phyloP scores from a whole-genome alignment of 73 alveolate genomes.

The Blepharisma japonicum region DNA sequence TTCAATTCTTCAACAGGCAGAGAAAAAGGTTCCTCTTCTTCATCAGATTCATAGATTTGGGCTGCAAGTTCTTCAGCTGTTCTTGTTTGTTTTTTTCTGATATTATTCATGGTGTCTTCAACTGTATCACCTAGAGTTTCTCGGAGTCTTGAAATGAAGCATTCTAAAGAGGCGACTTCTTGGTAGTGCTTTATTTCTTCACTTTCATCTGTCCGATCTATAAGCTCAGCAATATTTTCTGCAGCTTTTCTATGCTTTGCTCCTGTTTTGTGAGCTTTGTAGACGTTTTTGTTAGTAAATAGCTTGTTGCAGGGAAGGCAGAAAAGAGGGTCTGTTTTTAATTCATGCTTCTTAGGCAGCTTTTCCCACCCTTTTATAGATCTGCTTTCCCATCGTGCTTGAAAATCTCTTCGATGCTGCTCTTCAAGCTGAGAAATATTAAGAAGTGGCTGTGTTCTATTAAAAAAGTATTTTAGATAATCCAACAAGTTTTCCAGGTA shows the following conservation, averaged over 20 bases:
- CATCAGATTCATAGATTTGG: constrained; percentile 64
- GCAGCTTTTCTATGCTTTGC: constrained; percentile 81
- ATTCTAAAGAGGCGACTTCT: constrained; percentile 75
- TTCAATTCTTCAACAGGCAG: constrained; percentile 29
- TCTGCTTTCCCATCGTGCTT: constrained; percentile 63
- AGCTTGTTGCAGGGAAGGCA: constrained; percentile 81
- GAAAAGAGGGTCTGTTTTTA: constrained; percentile 39
- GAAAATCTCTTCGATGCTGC: constrained; percentile 40
- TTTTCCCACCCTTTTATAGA: constrained; percentile 70
- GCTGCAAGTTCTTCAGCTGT: constrained; percentile 41
- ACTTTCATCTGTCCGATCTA: constrained; percentile 29
- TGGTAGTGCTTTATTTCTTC: constrained; percentile 46
- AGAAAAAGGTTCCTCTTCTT: constrained; percentile 43
- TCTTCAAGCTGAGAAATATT: constrained; percentile 49
- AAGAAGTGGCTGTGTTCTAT: constrained; percentile 60
- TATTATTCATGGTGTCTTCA: constrained; percentile 74
- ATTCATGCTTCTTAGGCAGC: constrained; percentile 27
- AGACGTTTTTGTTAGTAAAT: constrained; percentile 81
- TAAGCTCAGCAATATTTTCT: constrained; percentile 42
- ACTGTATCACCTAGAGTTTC: constrained; percentile 77
- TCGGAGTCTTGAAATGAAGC: constrained; percentile 69
- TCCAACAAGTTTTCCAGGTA: constrained; percentile 51
- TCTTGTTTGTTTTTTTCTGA: constrained; percentile 85
- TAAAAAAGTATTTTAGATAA: constrained; percentile 57
- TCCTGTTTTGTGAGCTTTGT: constrained; percentile 85